Base-by-base conservation (phyloP, 164 flowering plant genomes). In the Nymphaea colorata region DNA sequence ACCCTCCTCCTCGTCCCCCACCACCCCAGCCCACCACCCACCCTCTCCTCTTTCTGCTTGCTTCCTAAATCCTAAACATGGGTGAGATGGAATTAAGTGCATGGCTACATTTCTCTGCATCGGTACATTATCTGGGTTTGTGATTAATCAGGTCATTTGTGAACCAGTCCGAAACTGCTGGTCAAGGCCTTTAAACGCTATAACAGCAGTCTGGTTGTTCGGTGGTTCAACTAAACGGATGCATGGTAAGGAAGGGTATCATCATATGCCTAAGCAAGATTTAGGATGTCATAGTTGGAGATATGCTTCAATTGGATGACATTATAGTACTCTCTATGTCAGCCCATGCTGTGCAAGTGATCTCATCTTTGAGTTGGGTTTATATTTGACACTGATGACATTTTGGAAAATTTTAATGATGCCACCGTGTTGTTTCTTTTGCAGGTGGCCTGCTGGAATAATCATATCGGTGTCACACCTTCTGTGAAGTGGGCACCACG, bases 401-500 rank as follows among this genome's bases (percentile, higher is more conserved):
- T 25, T 25, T 1, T 25, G 53, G 53, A 45, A 45, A 45, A 45
- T 45, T 12, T 2, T 47, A 12, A 6, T 47, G 2, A 2, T 47
- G 55, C 55, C 36, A 25, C 3, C 3, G 55, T 47, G 7, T 47
- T 47, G 55, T 47, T 47, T 25, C 36, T 17, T 63, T 65, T 17
- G 41, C 79, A 93, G 97, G 89, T 91, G 64, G 90, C 86, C 41
- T 64, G 82, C 61, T 91, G 94, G 94, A 87, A 84, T 76, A 87
- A 86, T 79, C 79, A 88, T 70, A 85, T 88, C 63, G 99, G 96
- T 5, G 83, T 90, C 11, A 72, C 86, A 3, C 72, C 89, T 4
- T 88, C 93, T 83, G 72, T 91, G 85, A 94, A 86, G 70, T 94
- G 99, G 99, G 99, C 99, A 12, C 96, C 98, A 45, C 93, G 91